A percentile compares a stretch with the other conserved stretches of the same genome.
Conservation (phyloP, 2,329 filamentous ascomycete species). For the Monilinia vaccinii-corymbosi region DNA sequence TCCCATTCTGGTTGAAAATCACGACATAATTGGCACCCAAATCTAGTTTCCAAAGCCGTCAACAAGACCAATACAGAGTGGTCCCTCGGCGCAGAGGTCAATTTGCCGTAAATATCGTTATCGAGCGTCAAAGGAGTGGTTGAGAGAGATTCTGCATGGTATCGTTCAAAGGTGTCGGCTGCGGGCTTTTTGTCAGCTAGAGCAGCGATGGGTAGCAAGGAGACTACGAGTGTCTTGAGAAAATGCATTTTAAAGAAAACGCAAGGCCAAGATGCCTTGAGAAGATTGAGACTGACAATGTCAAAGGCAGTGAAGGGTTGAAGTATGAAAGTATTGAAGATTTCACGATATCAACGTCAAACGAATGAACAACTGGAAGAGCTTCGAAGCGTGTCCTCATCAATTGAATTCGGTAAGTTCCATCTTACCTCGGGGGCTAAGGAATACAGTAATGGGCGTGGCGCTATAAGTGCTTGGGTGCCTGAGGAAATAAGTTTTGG, state of each 20-base stretch:
- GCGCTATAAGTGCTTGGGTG: not conserved
- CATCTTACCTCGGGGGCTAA: slow-evolving; percentile 5
- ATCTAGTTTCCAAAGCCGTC: slow-evolving; percentile 76
- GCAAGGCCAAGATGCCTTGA: slow-evolving; percentile 9
- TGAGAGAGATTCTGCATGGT: slow-evolving; percentile 56
- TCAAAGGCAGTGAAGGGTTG: not conserved
- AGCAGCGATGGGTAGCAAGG: slow-evolving; percentile 50
- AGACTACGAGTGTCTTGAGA: slow-evolving; percentile 52
- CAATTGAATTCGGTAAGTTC: slow-evolving; percentile 9
- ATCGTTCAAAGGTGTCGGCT: slow-evolving; percentile 60
- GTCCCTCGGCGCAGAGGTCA: slow-evolving; percentile 72
- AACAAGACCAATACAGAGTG: slow-evolving; percentile 76
- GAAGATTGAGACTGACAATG: not conserved
- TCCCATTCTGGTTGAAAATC: slow-evolving; percentile 96
- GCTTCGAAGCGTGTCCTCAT: slow-evolving; percentile 11
- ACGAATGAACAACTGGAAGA: slow-evolving; percentile 3
- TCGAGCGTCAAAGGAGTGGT: slow-evolving; percentile 66
- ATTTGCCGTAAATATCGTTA: slow-evolving; percentile 63
- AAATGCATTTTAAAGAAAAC: slow-evolving; percentile 53
- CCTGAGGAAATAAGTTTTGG: not conserved
- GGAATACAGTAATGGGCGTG: not conserved
- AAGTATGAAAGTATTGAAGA: slow-evolving; percentile 2
- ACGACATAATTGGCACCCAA: slow-evolving; percentile 75
- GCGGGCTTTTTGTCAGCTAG: slow-evolving; percentile 54
- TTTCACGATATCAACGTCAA: not conserved